These are phyloP conservation scores for Penicillium sp. DNA, from an alignment of 2,329 filamentous ascomycete species.

Conservation along the genomic window DNA sequence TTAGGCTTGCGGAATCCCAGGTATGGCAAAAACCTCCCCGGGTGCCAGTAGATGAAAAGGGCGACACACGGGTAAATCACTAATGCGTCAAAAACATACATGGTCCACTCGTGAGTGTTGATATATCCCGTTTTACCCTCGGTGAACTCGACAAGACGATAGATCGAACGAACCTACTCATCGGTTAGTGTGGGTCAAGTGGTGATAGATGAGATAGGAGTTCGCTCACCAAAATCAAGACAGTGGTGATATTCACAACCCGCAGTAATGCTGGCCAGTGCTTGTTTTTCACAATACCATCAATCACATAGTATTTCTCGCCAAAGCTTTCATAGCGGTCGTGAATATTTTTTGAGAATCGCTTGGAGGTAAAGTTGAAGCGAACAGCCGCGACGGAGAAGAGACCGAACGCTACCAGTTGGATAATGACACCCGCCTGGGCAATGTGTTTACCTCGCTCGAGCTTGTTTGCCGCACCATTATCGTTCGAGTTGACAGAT, in stretches of 20 bases:
- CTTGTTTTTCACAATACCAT: conserved; percentile 22
- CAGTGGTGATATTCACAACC: conserved; percentile 30
- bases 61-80: conserved; percentile 36
- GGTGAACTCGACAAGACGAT: conserved; percentile 50
- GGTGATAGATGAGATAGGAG: neutral
- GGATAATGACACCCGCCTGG: conserved; percentile 42
- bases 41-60: conserved; percentile 35
- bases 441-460: conserved; percentile 41
- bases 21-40: conserved; percentile 33
- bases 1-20: conserved; percentile 34
- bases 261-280: conserved; percentile 34
- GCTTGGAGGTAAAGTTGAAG: conserved; percentile 48
- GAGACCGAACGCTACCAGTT: conserved; percentile 48
- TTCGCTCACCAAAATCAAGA: conserved; percentile 30
- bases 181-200: neutral
- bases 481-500: conserved; percentile 24
- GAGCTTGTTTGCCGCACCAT: conserved; percentile 27
- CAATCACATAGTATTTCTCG: conserved; percentile 17
- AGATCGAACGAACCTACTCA: conserved; percentile 42
- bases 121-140: conserved; percentile 43
- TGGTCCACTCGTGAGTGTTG: conserved; percentile 42
- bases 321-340: conserved; percentile 25
- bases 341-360: conserved; percentile 32
- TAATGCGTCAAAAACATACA: conserved; percentile 47
- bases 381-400: conserved; percentile 47